Conservation (phyloP, 2,329 filamentous ascomycete genomes). For the Fusarium tjaetaba region DNA sequence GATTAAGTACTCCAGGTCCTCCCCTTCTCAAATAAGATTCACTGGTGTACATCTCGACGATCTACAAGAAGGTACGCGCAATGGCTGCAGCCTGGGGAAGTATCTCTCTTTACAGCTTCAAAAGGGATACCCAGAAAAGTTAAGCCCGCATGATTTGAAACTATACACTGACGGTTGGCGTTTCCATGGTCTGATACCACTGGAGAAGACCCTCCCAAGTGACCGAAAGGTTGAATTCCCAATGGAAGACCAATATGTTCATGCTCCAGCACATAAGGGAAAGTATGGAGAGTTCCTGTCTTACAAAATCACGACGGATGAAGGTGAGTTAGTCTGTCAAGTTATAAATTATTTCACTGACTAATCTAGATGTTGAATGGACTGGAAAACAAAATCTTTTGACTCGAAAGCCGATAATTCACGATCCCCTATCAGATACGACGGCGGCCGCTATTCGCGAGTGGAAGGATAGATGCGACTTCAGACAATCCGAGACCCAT, state of each 20-base stretch:
- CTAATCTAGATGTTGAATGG: background rate
- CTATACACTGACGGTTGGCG: background rate
- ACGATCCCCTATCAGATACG: background rate
- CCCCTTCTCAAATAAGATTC: background rate
- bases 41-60: background rate
- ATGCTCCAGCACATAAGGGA: background rate
- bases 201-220: background rate
- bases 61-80: background rate
- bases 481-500: rapidly evolving
- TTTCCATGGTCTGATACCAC: background rate
- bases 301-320: background rate
- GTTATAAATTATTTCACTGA: rapidly evolving
- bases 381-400: background rate
- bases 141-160: background rate
- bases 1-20: background rate
- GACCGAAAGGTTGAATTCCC: background rate
- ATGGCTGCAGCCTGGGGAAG: background rate
- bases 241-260: background rate
- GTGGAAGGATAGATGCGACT: background rate
- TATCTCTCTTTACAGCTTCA: background rate
- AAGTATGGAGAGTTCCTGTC: background rate
- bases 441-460: background rate
- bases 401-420: background rate
- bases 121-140: rapidly evolving
- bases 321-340: background rate